phyloP scores from a whole-genome alignment of 306 rosid species.

The Vachellia pachyceras region DNA sequence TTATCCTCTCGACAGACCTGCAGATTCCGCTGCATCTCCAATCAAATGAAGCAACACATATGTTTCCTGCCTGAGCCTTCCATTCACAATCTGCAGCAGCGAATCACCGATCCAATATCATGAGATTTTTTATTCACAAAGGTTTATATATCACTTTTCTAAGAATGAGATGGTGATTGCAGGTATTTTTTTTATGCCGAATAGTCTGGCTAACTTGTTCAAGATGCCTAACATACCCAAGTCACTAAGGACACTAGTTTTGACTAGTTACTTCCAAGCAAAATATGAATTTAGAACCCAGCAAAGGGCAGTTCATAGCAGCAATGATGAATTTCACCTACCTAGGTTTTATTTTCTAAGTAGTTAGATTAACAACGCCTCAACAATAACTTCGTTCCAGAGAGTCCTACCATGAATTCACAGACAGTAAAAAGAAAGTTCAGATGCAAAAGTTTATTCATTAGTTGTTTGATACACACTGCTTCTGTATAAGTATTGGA shows the following conservation, averaged over 20 bases:
- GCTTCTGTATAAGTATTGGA: background rate
- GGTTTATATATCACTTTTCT: constrained; percentile 2
- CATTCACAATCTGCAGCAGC: constrained; percentile 74
- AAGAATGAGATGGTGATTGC: constrained; percentile 5
- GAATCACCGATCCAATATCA: background rate
- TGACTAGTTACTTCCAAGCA: background rate
- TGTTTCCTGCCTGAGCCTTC: constrained; percentile 71
- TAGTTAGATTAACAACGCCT: background rate
- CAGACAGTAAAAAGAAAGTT: constrained; percentile 17
- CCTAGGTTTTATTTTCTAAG: background rate
- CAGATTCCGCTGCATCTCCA: constrained; percentile 98
- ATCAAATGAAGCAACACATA: constrained; percentile 84
- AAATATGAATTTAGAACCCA: background rate
- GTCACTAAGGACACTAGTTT: background rate
- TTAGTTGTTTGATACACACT: background rate
- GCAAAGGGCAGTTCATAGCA: background rate
- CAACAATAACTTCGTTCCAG: background rate
- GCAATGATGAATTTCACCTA: background rate
- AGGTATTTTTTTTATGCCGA: background rate
- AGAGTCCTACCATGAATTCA: constrained; percentile 1
- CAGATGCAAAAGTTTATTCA: background rate
- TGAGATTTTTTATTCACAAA: background rate
- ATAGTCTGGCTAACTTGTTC: background rate
- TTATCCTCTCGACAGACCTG: constrained; percentile 72
- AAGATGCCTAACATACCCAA: background rate